These are phyloP conservation scores for Sporothrix schenckii DNA, from an alignment of 2,329 filamentous ascomycete species.

Conservation along the genomic window DNA sequence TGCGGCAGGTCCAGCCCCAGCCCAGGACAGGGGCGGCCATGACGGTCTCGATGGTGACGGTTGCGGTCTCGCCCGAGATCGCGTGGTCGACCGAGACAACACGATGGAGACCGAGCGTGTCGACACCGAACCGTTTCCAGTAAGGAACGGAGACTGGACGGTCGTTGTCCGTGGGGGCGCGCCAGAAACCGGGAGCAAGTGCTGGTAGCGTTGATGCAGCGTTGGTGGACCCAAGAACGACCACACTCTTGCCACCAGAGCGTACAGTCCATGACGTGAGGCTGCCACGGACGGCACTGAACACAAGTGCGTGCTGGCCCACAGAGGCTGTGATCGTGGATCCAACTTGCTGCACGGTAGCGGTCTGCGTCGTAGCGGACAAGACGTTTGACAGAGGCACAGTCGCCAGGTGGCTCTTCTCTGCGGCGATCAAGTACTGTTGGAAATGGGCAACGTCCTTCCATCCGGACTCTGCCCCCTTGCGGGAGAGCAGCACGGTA, in stretches of 20 bases:
- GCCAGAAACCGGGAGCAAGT: slow-evolving; percentile 59
- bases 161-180: slow-evolving; percentile 69
- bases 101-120: slow-evolving; percentile 50
- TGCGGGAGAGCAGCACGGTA: slow-evolving; percentile 11
- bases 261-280: slow-evolving; percentile 49
- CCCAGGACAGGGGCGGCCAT: slow-evolving; percentile 62
- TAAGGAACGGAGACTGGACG: slow-evolving; percentile 56
- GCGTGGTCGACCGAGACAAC: slow-evolving; percentile 19
- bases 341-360: slow-evolving; percentile 31
- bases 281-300: slow-evolving; percentile 44
- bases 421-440: slow-evolving; percentile 45
- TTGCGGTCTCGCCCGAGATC: slow-evolving; percentile 39
- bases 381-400: slow-evolving; percentile 14
- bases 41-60: slow-evolving; percentile 50
- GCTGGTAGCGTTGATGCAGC: slow-evolving; percentile 38
- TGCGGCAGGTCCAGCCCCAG: slow-evolving; percentile 57
- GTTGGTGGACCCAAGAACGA: slow-evolving; percentile 32
- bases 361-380: slow-evolving; percentile 25
- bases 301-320: slow-evolving; percentile 41
- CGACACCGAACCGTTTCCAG: slow-evolving; percentile 59
- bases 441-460: slow-evolving; percentile 62
- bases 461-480: slow-evolving; percentile 37
- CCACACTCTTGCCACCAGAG: slow-evolving; percentile 37
- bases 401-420: slow-evolving; percentile 34
- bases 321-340: slow-evolving; percentile 39